Percentiles rank a stretch among this genome's conserved stretches.
Evolutionary conservation across 1,139 yeast genomes (phyloP).

Genomic region (Petasospora rhodanensis): DNA sequence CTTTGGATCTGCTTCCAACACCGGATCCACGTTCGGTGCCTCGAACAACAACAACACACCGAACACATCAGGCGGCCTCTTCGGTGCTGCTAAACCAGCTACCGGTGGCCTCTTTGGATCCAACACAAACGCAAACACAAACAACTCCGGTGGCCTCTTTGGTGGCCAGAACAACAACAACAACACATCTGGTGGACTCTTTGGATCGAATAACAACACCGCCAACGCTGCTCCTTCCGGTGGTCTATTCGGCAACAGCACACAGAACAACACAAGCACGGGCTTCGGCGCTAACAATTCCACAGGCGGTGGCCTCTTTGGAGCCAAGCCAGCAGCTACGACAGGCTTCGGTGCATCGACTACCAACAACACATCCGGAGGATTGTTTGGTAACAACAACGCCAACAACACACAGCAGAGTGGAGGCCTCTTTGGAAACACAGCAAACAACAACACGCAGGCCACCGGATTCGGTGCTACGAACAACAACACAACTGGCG

Average conservation of each 20-base stretch:
- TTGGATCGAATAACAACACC: constrained; percentile 14
- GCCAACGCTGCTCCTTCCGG: too few relatives aligned
- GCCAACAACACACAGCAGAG: constrained; percentile 15
- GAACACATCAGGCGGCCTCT: constrained; percentile 24
- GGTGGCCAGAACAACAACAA: not conserved
- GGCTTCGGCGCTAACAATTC: constrained; percentile 20
- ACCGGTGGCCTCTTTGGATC: constrained; percentile 28
- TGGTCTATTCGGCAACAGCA: constrained; percentile 29
- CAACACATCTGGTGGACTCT: constrained; percentile 3
- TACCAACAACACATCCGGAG: constrained; percentile 6
- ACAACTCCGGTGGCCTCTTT: not conserved
- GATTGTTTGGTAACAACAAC: constrained; percentile 15
- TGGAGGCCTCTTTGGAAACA: constrained; percentile 28
- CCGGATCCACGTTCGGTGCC: constrained; percentile 1
- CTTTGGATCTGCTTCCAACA: not conserved
- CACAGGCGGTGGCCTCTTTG: constrained; percentile 29
- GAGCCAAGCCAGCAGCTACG: constrained; percentile 22
- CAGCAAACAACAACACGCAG: constrained; percentile 8
- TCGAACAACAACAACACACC: constrained; percentile 10
- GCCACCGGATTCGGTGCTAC: constrained; percentile 18
- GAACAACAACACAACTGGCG: constrained; percentile 13
- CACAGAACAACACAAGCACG: constrained; percentile 7
- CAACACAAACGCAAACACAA: constrained; percentile 7
- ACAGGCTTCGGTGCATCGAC: constrained; percentile 6
- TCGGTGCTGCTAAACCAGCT: constrained; percentile 23